Evolutionary conservation across 306 rosid species (phyloP).

Genomic region (Fragaria nilgerrensis): DNA sequence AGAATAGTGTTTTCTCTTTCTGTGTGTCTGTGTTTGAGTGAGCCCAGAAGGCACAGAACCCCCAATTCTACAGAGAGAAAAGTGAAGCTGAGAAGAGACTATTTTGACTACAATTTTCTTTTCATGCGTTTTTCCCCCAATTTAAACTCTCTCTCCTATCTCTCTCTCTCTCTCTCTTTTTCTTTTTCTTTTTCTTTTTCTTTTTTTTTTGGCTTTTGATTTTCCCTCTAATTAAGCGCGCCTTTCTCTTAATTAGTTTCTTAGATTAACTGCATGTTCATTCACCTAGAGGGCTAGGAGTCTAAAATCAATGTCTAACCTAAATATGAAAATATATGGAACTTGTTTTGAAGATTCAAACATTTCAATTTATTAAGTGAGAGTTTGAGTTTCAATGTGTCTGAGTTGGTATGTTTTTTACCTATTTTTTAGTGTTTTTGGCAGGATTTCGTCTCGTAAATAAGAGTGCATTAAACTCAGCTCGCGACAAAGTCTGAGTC

Average conservation of each 20-base stretch:
- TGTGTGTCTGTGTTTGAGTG: not conserved
- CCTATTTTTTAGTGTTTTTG: not conserved
- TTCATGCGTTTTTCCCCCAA: not conserved
- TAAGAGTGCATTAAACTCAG: not conserved
- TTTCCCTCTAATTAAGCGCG: not conserved
- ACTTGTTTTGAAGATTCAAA: not conserved
- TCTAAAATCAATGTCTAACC: not conserved
- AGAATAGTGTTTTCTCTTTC: not conserved
- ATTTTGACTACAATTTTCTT: not conserved
- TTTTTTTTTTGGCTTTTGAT: not conserved
- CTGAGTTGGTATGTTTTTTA: not conserved
- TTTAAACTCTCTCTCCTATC: not conserved
- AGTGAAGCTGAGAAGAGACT: not conserved
- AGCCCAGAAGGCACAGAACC: not conserved
- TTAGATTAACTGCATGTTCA: not conserved
- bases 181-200: not conserved
- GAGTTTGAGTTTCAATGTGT: too few relatives aligned
- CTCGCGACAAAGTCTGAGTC: not conserved
- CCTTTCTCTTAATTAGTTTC: not conserved
- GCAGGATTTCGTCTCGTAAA: not conserved
- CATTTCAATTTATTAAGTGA: not conserved
- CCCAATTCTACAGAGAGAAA: not conserved
- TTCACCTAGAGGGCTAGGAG: not conserved
- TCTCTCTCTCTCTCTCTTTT: not conserved
- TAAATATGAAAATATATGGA: not conserved